Conservation (phyloP, 129 eudicot species). For the Centaurea solstitialis region DNA sequence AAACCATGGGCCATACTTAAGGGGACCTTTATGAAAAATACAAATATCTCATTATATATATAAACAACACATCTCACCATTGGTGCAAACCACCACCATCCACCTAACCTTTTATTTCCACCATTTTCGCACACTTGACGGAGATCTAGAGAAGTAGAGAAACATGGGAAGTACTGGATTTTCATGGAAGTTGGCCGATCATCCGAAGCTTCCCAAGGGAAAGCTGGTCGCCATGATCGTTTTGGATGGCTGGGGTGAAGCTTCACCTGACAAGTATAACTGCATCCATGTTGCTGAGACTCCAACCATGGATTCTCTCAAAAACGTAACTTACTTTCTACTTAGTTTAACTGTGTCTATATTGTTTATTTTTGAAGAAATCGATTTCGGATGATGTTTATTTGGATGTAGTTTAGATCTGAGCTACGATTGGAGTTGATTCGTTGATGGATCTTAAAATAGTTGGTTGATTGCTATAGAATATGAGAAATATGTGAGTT, state of each 20-base stretch:
- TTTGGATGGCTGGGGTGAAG: constrained; percentile 95
- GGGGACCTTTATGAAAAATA: background rate
- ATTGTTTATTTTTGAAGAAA: background rate
- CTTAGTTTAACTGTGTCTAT: background rate
- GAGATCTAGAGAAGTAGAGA: constrained; percentile 36
- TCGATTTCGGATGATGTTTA: background rate
- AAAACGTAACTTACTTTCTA: constrained; percentile 38
- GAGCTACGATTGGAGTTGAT: background rate
- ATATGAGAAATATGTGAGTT: background rate
- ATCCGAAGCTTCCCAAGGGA: constrained; percentile 75
- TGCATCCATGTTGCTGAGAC: constrained; percentile 83
- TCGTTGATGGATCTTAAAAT: background rate
- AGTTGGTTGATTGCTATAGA: background rate
- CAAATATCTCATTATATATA: constrained; percentile 10
- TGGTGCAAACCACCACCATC: constrained; percentile 2
- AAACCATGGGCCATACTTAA: background rate
- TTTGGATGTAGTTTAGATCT: background rate
- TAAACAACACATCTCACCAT: background rate
- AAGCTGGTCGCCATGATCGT: constrained; percentile 71
- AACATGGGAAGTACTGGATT: constrained; percentile 80
- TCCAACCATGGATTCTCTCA: constrained; percentile 85
- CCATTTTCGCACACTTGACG: background rate
- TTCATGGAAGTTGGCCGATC: constrained; percentile 79
- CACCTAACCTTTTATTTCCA: background rate
- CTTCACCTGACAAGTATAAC: constrained; percentile 65